Conservation (phyloP, 345 rosid genomes). For the Odontarrhena argentea region DNA sequence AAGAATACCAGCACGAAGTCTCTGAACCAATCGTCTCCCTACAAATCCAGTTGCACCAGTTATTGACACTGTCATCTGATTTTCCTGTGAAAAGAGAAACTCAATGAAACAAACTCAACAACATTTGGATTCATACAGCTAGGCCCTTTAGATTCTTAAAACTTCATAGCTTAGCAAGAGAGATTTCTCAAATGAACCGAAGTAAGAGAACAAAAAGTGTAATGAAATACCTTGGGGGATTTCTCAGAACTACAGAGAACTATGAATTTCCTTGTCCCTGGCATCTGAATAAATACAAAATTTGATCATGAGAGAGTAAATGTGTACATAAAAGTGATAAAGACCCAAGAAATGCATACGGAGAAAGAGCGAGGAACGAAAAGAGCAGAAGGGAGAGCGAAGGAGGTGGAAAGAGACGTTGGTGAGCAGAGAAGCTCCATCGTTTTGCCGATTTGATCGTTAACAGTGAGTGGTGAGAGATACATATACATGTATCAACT, state of each 20-base stretch:
- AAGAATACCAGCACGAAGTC: conserved; percentile 69
- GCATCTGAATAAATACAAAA: conserved; percentile 41
- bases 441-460: conserved; percentile 23
- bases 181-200: too few relatives aligned
- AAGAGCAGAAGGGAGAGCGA: conserved; percentile 48
- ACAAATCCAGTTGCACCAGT: conserved; percentile 97
- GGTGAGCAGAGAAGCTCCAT: conserved; percentile 53
- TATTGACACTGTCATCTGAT: conserved; percentile 75
- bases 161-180: too few relatives aligned
- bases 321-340: not conserved
- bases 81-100: conserved; percentile 40
- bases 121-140: too few relatives aligned
- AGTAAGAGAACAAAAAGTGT: too few relatives aligned
- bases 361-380: conserved; percentile 43
- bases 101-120: not conserved
- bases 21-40: conserved; percentile 80
- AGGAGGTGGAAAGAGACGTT: conserved; percentile 60
- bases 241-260: conserved; percentile 53
- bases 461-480: conserved; percentile 26
- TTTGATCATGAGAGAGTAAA: not conserved
- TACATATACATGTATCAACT: not conserved
- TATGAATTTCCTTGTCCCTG: conserved; percentile 44
- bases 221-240: conserved; percentile 51
- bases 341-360: conserved; percentile 24
- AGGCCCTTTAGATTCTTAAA: too few relatives aligned